phyloP scores from a whole-genome alignment of 306 rosid species.

The Corylus avellana region DNA sequence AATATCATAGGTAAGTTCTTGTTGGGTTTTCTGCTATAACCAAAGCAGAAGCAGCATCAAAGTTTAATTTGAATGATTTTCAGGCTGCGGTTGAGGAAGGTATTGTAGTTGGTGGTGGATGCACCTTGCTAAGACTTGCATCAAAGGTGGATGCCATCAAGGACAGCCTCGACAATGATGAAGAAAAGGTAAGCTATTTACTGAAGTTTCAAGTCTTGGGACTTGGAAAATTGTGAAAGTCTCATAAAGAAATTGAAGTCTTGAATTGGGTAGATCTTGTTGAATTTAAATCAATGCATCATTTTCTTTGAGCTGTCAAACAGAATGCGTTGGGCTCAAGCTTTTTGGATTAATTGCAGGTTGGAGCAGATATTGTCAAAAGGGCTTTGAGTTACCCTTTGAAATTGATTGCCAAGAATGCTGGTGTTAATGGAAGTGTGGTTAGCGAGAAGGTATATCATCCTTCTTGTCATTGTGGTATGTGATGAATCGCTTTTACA shows the following conservation, averaged over 20 bases:
- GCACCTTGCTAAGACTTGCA: conserved; percentile 92
- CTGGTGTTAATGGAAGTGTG: conserved; percentile 98
- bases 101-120: conserved; percentile 99
- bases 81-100: conserved; percentile 99
- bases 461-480: neutral
- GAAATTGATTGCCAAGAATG: conserved; percentile 93
- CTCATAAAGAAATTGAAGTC: neutral
- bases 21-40: neutral
- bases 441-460: conserved; percentile 91
- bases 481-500: neutral
- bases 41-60: conserved; percentile 15
- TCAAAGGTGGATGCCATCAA: conserved; percentile 90
- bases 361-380: conserved; percentile 94
- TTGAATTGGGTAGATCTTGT: neutral
- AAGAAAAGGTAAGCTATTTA: conserved; percentile 69
- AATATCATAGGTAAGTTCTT: neutral
- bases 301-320: no score
- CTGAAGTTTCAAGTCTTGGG: conserved; percentile 1
- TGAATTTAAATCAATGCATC: no score
- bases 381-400: conserved; percentile 94
- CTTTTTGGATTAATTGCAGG: conserved; percentile 45
- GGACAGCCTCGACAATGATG: conserved; percentile 76
- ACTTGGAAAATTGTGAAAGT: neutral
- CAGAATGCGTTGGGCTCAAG: conserved; percentile 1
- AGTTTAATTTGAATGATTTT: conserved; percentile 7